Conservation (phyloP, 371 early-diverging fungal species). For the Umbelopsis sp. region DNA sequence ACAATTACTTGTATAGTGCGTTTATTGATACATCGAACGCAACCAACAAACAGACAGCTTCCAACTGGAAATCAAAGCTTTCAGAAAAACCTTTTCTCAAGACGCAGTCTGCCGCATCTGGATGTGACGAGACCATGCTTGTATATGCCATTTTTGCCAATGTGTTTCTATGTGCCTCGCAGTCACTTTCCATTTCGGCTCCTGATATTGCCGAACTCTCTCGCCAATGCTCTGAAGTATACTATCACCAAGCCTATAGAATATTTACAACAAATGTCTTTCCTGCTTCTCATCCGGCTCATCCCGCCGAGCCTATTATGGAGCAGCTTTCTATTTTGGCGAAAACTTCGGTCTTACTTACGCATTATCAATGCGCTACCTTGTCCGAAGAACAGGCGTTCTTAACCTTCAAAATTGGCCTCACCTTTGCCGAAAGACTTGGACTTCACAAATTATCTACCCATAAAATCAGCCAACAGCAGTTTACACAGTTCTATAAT, state of each 20-base stretch:
- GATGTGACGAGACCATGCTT: constrained; percentile 20
- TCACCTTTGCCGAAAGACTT: constrained; percentile 25
- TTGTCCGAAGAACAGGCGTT: constrained; percentile 40
- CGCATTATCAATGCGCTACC: constrained; percentile 43
- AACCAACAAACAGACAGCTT: constrained; percentile 5
- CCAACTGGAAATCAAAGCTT: constrained; percentile 19
- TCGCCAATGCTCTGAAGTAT: constrained; percentile 22
- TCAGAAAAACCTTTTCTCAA: constrained; percentile 17
- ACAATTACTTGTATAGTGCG: constrained; percentile 39
- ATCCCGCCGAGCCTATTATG: constrained; percentile 3
- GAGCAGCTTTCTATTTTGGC: constrained; percentile 22
- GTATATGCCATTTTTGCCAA: constrained; percentile 36
- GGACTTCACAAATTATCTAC: constrained; percentile 2
- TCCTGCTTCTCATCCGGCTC: constrained; percentile 18
- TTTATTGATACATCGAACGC: constrained; percentile 29
- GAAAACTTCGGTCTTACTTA: constrained; percentile 35
- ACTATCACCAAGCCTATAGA: constrained; percentile 37
- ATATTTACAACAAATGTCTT: constrained; percentile 33
- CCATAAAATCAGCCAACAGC: not conserved
- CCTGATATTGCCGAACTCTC: constrained; percentile 20
- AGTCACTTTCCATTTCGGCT: constrained; percentile 24
- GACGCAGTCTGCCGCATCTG: constrained; percentile 19
- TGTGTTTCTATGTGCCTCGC: constrained; percentile 38
- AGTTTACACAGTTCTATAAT: not conserved
- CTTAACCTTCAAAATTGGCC: constrained; percentile 28